Conservation (phyloP, 2,329 filamentous ascomycete species). For the Fusarium scirpi region DNA sequence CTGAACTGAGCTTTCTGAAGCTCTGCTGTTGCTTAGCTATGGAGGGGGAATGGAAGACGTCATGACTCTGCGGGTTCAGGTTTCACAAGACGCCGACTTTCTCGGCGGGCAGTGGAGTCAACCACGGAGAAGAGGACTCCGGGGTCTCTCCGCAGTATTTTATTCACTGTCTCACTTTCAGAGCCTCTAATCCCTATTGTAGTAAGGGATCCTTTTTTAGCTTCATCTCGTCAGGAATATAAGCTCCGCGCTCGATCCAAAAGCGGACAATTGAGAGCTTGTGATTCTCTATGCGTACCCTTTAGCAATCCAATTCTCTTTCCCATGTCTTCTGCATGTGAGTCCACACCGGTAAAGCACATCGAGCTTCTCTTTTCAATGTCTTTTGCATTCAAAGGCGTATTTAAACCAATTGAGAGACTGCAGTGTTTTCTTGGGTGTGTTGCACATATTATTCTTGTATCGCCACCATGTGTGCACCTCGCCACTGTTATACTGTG, state of each 20-base stretch:
- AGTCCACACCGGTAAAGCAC: slow-evolving; percentile 23
- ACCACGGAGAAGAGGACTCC: slow-evolving; percentile 10
- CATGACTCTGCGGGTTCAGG: slow-evolving; percentile 30
- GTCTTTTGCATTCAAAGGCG: not conserved
- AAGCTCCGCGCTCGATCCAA: slow-evolving; percentile 11
- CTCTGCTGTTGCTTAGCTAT: not conserved
- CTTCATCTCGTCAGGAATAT: slow-evolving; percentile 13
- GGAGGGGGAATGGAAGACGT: slow-evolving; percentile 26
- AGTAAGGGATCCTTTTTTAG: not conserved
- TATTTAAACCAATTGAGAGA: not conserved
- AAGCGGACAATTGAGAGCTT: not conserved
- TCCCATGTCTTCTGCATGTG: slow-evolving; percentile 8
- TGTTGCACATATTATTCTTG: not conserved
- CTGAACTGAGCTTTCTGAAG: not conserved
- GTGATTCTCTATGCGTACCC: not conserved
- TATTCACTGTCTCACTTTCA: not conserved
- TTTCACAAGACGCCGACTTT: slow-evolving; percentile 8
- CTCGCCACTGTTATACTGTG: too few relatives aligned
- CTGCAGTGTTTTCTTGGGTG: not conserved
- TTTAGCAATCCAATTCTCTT: not conserved
- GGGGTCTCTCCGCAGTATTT: not conserved
- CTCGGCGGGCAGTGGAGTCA: slow-evolving; percentile 7
- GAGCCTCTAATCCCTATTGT: accelerated
- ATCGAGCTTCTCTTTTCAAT: not conserved
- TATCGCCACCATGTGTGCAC: slow-evolving; percentile 9